A percentile compares a stretch with the other conserved stretches of the same genome.
Evolutionary conservation across 1,284 basidiomycete genomes (phyloP).

Genomic region (Boletus semigastroideus): DNA sequence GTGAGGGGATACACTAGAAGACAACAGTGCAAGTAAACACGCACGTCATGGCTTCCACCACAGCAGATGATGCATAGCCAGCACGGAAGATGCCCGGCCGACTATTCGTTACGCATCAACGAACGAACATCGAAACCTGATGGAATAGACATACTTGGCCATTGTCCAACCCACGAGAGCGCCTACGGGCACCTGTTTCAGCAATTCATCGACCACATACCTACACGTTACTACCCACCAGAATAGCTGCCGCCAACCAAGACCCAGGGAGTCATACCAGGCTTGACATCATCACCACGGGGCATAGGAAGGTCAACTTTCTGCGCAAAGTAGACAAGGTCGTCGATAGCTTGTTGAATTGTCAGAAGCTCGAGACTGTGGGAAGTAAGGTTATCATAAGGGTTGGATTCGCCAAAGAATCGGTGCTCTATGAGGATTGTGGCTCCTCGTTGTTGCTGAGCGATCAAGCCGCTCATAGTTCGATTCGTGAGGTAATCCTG

Average conservation of each 20-base stretch:
- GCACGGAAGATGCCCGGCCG: slow-evolving; percentile 66
- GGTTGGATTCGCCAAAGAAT: slow-evolving; percentile 55
- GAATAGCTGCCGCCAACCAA: slow-evolving; percentile 71
- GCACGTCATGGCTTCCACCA: slow-evolving; percentile 66
- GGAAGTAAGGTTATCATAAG: slow-evolving; percentile 58
- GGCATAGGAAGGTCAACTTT: slow-evolving; percentile 68
- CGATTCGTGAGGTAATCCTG: slow-evolving; percentile 59
- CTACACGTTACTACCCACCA: slow-evolving; percentile 34
- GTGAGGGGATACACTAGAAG: not conserved
- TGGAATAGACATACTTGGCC: slow-evolving; percentile 51
- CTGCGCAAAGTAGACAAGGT: slow-evolving; percentile 67
- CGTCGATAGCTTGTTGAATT: slow-evolving; percentile 73
- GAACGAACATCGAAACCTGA: not conserved
- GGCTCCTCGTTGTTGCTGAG: slow-evolving; percentile 63
- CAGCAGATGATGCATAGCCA: slow-evolving; percentile 69
- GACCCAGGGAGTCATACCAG: slow-evolving; percentile 64
- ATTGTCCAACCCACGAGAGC: slow-evolving; percentile 71
- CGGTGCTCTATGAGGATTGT: slow-evolving; percentile 61
- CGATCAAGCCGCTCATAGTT: slow-evolving; percentile 66
- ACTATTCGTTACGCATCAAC: slow-evolving; percentile 35
- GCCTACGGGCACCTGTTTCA: slow-evolving; percentile 12
- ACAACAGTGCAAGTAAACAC: not conserved
- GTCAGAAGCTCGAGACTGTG: slow-evolving; percentile 59
- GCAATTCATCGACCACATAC: not conserved
- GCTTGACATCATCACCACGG: slow-evolving; percentile 54